These are phyloP conservation scores for Brettanomyces anomalus DNA, from an alignment of 805 yeast genomes.

Conservation along the genomic window DNA sequence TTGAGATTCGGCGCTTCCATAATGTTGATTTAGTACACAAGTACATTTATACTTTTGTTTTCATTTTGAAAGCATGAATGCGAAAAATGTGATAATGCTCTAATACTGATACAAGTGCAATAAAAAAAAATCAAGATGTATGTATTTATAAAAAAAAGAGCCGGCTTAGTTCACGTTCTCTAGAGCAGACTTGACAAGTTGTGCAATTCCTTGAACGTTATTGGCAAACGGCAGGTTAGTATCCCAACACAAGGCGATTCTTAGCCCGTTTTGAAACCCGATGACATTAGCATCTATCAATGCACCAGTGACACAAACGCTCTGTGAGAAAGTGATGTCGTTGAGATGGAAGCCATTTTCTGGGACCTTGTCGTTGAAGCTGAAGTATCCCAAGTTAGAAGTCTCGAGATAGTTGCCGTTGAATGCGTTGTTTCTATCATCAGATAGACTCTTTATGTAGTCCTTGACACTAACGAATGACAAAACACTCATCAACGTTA, in stretches of 20 bases:
- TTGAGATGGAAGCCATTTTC: not conserved
- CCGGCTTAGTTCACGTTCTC: too few species aligned
- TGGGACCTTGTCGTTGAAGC: not conserved
- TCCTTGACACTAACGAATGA: not conserved
- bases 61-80: too few species aligned
- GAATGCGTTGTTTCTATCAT: not conserved
- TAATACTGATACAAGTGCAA: too few species aligned
- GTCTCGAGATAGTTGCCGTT: not conserved
- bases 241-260: not conserved
- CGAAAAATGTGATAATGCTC: too few species aligned
- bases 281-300: slow-evolving; percentile 1
- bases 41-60: too few species aligned
- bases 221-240: not conserved
- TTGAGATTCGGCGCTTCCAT: too few species aligned
- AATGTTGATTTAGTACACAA: too few species aligned
- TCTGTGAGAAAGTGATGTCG: slow-evolving; percentile 1
- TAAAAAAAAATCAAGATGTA: too few species aligned
- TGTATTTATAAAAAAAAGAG: too few species aligned
- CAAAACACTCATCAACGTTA: not conserved
- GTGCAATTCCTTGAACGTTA: not conserved
- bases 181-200: not conserved
- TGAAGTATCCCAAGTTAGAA: slow-evolving; percentile 1
- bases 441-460: not conserved
- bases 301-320: not conserved
- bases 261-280: not conserved